Evolutionary conservation across 2,329 filamentous ascomycete genomes (phyloP), one percentile per base, ranked within the genome.

Genomic region (Chaetothyriales sp.): DNA sequence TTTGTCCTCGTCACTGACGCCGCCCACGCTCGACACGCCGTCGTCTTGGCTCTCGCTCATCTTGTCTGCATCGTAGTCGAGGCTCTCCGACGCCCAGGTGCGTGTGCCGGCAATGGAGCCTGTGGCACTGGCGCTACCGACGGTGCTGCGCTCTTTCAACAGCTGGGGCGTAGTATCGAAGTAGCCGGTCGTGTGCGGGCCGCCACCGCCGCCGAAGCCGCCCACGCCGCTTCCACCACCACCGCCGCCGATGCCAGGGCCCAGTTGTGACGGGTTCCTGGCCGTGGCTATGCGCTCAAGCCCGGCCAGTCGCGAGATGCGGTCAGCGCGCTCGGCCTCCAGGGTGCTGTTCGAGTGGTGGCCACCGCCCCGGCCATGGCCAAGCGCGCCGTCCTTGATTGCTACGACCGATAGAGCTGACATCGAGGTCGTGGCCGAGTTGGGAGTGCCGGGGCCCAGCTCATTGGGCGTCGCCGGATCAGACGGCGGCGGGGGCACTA

Each of bases 381-480:
- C 90, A 54, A 87, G 85, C 63, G 95, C 87, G 60, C 90, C 90
- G 65, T 96, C 90, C 69, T 95, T 95, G 74, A 95, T 95, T 48
- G 90, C 90, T 10, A 87, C 92, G 18, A 90, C 95, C 15, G 87
- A 94, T 46, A 96, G 77, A 43, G 88, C 83, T 22, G 87, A 95
- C 62, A 96, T 82, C 48, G 88, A 93, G 10, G 89, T 95, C 2
- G 86, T 93, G 43, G 85, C 84, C 59, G 87, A 94, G 58, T 92
- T 95, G 2, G 90, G 90, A 2, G 90, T 96, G 62, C 90, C 89
- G 86, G 89, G 89, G 53, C 71, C 71, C 70, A 86, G 83, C 62
- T 95, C 89, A 49, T 84, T 89, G 28, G 88, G 89, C 19, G 88
- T 95, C 57, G 86, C 84, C 50, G 86, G 83, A 56, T 86, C 84